Evolutionary conservation across 1,139 yeast species (phyloP).

Genomic region (Keqinozyma sinolaborantium): DNA sequence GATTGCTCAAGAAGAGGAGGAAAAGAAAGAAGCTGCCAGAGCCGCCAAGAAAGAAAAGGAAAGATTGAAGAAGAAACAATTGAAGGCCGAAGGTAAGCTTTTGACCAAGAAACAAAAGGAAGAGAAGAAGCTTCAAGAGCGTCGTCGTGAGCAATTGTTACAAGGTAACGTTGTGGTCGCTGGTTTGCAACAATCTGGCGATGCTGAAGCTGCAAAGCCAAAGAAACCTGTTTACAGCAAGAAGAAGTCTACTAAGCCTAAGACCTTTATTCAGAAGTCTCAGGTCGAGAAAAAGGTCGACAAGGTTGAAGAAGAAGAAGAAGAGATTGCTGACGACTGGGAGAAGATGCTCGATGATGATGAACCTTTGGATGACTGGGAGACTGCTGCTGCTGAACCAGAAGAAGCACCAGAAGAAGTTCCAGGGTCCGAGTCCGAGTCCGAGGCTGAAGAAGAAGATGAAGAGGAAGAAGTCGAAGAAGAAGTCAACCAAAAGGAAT

Average conservation of each 20-base stretch:
- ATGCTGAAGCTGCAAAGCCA: constrained; percentile 45
- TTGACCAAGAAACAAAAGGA: constrained; percentile 93
- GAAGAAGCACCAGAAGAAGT: constrained; percentile 16
- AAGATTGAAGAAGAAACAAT: constrained; percentile 70
- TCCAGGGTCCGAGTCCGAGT: constrained; percentile 20
- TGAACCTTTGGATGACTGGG: constrained; percentile 45
- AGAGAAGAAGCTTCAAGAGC: constrained; percentile 81
- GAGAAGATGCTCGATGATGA: constrained; percentile 60
- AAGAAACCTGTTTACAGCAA: constrained; percentile 75
- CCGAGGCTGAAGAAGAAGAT: constrained; percentile 18
- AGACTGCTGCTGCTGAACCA: constrained; percentile 27
- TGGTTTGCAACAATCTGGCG: constrained; percentile 52
- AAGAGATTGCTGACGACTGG: constrained; percentile 61
- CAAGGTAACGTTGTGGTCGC: constrained; percentile 73
- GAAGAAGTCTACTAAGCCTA: constrained; percentile 56
- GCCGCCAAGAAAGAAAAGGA: constrained; percentile 80
- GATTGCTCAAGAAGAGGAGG: constrained; percentile 60
- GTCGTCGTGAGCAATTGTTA: constrained; percentile 83
- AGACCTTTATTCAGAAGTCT: constrained; percentile 25
- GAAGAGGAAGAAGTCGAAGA: constrained; percentile 11
- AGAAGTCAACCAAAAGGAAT: constrained; percentile 13
- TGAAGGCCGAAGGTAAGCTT: constrained; percentile 90
- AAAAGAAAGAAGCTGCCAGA: constrained; percentile 64
- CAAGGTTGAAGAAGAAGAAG: constrained; percentile 33
- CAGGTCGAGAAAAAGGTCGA: constrained; percentile 14